Evolutionary conservation across 257 asterid genomes (phyloP).

Genomic region (Nicotiana noctiflora): DNA sequence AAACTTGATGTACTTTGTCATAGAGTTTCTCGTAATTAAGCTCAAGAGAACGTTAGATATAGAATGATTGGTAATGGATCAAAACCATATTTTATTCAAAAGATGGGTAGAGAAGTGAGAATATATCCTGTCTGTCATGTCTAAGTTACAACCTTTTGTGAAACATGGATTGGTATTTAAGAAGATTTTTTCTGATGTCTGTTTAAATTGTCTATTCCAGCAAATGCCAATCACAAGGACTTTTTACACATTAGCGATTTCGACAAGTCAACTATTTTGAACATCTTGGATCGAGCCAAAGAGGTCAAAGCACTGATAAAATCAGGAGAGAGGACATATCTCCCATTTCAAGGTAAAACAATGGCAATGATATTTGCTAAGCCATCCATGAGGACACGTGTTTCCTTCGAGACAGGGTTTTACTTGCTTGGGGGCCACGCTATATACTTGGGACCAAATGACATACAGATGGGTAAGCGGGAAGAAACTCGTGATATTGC

Average conservation of each 20-base stretch:
- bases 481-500: conserved; percentile 99
- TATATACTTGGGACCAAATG: conserved; percentile 83
- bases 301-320: conserved; percentile 83
- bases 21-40: neutral
- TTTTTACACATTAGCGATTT: conserved; percentile 79
- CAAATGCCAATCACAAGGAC: conserved; percentile 59
- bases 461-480: conserved; percentile 97
- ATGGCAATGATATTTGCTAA: conserved; percentile 97
- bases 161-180: neutral
- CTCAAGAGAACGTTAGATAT: neutral
- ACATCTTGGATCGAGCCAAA: conserved; percentile 70
- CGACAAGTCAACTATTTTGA: conserved; percentile 66
- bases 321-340: conserved; percentile 86
- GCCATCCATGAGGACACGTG: conserved; percentile 98
- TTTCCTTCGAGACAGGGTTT: conserved; percentile 96
- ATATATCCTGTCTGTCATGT: neutral
- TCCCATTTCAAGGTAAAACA: conserved; percentile 90
- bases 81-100: neutral
- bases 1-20: neutral
- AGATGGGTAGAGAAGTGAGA: neutral
- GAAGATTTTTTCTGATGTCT: neutral
- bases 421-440: conserved; percentile 96
- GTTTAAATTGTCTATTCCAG: conserved; percentile 32
- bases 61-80: neutral
- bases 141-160: neutral